phyloP scores from a whole-genome alignment of 1,139 yeast species.

The Scheffersomyces cryptocercus region DNA sequence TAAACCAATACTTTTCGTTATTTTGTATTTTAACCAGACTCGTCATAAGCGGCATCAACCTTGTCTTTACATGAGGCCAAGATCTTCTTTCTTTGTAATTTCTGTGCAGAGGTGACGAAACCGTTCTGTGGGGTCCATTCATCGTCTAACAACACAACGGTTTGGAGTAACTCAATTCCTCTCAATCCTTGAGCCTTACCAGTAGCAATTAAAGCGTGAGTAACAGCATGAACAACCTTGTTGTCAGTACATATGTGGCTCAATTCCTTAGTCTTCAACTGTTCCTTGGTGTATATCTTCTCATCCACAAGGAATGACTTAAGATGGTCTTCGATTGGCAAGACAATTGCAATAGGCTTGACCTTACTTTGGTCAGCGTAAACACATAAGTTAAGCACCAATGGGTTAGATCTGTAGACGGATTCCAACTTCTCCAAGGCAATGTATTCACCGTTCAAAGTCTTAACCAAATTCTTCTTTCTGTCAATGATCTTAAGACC shows the following conservation, averaged over 20 bases:
- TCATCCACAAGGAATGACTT: conserved; percentile 57
- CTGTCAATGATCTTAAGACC: conserved; percentile 86
- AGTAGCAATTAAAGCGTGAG: conserved; percentile 63
- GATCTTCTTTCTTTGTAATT: conserved; percentile 92
- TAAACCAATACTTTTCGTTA: neutral
- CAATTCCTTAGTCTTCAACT: conserved; percentile 53
- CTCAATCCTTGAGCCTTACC: conserved; percentile 79
- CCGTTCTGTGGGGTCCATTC: conserved; percentile 99
- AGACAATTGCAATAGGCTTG: conserved; percentile 89
- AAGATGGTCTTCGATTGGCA: conserved; percentile 74
- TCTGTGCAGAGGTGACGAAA: conserved; percentile 91
- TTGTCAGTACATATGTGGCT: conserved; percentile 51
- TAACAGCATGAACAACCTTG: conserved; percentile 56
- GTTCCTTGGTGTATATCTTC: conserved; percentile 45
- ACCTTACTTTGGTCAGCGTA: conserved; percentile 86
- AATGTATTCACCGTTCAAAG: conserved; percentile 95
- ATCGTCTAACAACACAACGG: conserved; percentile 75
- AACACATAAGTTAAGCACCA: conserved; percentile 81
- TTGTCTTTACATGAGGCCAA: conserved; percentile 59
- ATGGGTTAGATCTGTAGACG: conserved; percentile 77
- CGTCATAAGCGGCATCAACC: conserved; percentile 57
- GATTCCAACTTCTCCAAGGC: conserved; percentile 93
- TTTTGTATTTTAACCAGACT: neutral
- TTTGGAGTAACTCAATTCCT: conserved; percentile 85
- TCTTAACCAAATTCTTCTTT: conserved; percentile 94